Conservation (phyloP, 2,329 filamentous ascomycete genomes). For the Nemania sp. region DNA sequence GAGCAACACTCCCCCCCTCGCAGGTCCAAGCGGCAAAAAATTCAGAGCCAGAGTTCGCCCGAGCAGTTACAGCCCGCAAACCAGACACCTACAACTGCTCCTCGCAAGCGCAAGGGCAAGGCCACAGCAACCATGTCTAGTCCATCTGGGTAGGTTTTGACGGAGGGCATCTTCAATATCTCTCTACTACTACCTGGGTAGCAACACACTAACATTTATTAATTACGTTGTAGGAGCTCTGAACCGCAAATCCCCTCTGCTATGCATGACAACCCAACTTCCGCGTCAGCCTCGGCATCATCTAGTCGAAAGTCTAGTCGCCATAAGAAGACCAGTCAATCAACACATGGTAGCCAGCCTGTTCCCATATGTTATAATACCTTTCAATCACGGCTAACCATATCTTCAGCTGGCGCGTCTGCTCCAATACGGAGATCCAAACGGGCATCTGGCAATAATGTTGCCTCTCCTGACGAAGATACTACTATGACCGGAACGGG, state of each 20-base stretch:
- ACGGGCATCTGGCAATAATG: slow-evolving; percentile 62
- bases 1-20: slow-evolving; percentile 60
- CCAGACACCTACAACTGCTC: slow-evolving; percentile 53
- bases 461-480: slow-evolving; percentile 67
- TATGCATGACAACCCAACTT: slow-evolving; percentile 65
- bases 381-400: slow-evolving; percentile 17
- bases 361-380: not conserved
- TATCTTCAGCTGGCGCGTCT: slow-evolving; percentile 50
- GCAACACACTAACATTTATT: slow-evolving; percentile 44
- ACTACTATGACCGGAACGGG: slow-evolving; percentile 78
- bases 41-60: slow-evolving; percentile 58
- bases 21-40: slow-evolving; percentile 79
- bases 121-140: slow-evolving; percentile 76
- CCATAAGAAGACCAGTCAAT: slow-evolving; percentile 72
- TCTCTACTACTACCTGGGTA: slow-evolving; percentile 40
- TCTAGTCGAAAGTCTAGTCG: slow-evolving; percentile 80
- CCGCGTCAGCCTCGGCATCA: slow-evolving; percentile 65
- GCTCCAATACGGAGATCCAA: slow-evolving; percentile 63
- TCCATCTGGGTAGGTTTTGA: slow-evolving; percentile 68
- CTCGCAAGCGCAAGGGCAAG: slow-evolving; percentile 71
- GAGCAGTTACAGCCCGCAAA: slow-evolving; percentile 46
- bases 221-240: slow-evolving; percentile 54
- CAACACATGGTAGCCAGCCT: slow-evolving; percentile 54
- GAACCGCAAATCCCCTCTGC: slow-evolving; percentile 74
- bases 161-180: slow-evolving; percentile 4